Evolutionary conservation across 164 flowering plant genomes (phyloP).

Genomic region (Aristolochia contorta): DNA sequence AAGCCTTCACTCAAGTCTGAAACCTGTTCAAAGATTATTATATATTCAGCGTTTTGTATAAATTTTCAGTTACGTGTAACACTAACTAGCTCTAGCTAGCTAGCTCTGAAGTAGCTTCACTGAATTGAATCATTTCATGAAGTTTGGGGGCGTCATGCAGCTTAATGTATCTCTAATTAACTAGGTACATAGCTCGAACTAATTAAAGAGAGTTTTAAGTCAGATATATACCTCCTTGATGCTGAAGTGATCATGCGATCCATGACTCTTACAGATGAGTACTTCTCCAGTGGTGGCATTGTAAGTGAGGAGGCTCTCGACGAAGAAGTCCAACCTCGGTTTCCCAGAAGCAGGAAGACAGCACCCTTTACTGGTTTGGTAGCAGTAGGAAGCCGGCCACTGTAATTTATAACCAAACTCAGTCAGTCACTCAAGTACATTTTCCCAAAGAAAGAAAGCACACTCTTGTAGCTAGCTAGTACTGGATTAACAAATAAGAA

Average conservation of each 20-base stretch:
- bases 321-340: constrained; percentile 7
- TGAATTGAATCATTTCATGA: no score
- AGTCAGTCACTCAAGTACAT: no score
- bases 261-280: background rate
- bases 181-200: no score
- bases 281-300: background rate
- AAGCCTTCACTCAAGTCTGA: constrained; percentile 5
- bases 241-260: background rate
- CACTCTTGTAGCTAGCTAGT: no score
- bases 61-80: no score
- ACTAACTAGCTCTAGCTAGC: no score
- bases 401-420: background rate
- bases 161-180: no score
- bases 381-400: constrained; percentile 10
- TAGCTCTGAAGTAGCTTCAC: background rate
- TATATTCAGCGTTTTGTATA: no score
- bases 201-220: no score
- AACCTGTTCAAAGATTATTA: constrained; percentile 7
- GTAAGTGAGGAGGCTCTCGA: constrained; percentile 3
- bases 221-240: constrained; percentile 4
- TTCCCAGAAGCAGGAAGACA: constrained; percentile 6
- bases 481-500: no score
- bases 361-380: constrained; percentile 6
- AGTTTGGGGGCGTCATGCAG: no score
- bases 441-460: no score